phyloP scores from a whole-genome alignment of 2,329 filamentous ascomycete species.

The Penicillium sp. region DNA sequence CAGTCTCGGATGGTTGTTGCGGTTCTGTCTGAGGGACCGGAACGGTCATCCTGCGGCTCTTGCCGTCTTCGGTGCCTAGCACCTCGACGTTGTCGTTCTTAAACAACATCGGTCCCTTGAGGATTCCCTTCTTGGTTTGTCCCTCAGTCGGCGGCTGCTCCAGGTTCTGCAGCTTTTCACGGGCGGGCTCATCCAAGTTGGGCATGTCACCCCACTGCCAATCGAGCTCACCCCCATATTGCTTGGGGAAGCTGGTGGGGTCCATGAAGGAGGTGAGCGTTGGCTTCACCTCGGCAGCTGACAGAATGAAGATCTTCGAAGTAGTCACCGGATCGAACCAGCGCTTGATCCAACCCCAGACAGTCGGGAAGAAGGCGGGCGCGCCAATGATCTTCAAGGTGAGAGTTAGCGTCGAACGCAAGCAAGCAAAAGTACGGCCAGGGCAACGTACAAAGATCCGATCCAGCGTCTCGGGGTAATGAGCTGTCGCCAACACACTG shows the following conservation, averaged over 20 bases:
- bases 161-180: conserved; percentile 32
- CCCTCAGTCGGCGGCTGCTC: conserved; percentile 28
- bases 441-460: conserved; percentile 61
- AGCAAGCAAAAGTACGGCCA: background rate
- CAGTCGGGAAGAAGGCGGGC: conserved; percentile 84
- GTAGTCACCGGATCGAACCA: conserved; percentile 95
- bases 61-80: conserved; percentile 35
- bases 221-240: conserved; percentile 83
- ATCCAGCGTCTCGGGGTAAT: conserved; percentile 93
- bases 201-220: conserved; percentile 76
- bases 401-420: background rate
- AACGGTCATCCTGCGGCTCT: conserved; percentile 28
- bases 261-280: conserved; percentile 82
- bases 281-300: conserved; percentile 66
- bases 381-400: conserved; percentile 71
- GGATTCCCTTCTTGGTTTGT: conserved; percentile 26
- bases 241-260: conserved; percentile 75
- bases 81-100: conserved; percentile 34
- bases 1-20: too few species aligned
- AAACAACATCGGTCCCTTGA: conserved; percentile 39
- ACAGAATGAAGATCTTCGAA: conserved; percentile 92
- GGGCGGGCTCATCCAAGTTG: conserved; percentile 59
- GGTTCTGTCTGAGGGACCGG: conserved; percentile 21
- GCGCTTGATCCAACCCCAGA: conserved; percentile 89
- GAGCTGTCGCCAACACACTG: conserved; percentile 79